These are phyloP conservation scores for Artemisia princeps DNA, from an alignment of 140 eudicot genomes.

Conservation along the genomic window DNA sequence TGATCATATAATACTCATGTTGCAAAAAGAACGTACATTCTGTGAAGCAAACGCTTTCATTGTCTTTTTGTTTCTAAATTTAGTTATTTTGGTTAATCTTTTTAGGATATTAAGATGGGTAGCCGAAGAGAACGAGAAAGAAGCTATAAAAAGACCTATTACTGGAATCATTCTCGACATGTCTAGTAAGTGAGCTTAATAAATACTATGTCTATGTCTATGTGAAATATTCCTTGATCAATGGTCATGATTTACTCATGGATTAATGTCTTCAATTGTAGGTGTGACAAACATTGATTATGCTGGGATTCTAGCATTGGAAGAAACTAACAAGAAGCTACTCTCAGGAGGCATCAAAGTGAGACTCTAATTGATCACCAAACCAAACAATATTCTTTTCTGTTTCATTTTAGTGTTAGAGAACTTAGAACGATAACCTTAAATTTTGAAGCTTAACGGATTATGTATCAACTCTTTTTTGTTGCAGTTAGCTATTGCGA, in stretches of 20 bases:
- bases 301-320: constrained; percentile 49
- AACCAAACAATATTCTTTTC: not conserved
- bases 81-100: constrained; percentile 1
- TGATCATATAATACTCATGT: not conserved
- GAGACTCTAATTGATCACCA: constrained; percentile 16
- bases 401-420: not conserved
- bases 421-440: not conserved
- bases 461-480: not conserved
- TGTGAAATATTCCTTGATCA: not conserved
- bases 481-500: constrained; percentile 58
- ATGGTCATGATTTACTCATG: not conserved
- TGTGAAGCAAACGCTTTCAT: not conserved
- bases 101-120: constrained; percentile 48
- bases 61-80: not conserved
- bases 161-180: constrained; percentile 52
- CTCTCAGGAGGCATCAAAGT: constrained; percentile 47
- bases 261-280: constrained; percentile 11
- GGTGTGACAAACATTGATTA: constrained; percentile 59
- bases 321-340: constrained; percentile 45
- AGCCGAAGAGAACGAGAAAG: constrained; percentile 33
- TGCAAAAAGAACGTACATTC: not conserved
- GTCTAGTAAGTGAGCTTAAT: constrained; percentile 43
- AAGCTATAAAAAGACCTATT: constrained; percentile 27
- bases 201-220: no score
- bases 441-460: not conserved